Evolutionary conservation across 257 asterid genomes (phyloP).

Genomic region (Scutellaria minor): DNA sequence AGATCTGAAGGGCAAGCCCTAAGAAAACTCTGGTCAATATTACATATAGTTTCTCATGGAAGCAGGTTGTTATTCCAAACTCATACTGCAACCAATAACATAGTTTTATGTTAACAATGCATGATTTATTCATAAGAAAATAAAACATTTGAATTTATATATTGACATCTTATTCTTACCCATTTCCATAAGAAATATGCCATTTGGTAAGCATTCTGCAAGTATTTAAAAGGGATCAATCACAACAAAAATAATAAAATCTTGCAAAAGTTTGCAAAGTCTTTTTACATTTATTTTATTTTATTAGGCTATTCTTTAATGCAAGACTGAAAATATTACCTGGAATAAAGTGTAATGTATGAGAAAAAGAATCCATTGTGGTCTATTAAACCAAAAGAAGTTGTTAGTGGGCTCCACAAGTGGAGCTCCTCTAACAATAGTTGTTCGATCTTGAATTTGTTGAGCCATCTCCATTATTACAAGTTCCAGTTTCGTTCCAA

Average conservation of each 20-base stretch:
- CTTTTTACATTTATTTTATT: too few relatives aligned
- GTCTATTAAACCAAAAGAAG: slow-evolving; percentile 70
- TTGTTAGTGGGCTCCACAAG: slow-evolving; percentile 64
- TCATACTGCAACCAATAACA: slow-evolving; percentile 52
- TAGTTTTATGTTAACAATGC: neutral
- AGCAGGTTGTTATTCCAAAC: slow-evolving; percentile 59
- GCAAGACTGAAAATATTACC: slow-evolving; percentile 35
- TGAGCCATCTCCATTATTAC: slow-evolving; percentile 75
- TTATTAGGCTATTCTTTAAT: neutral
- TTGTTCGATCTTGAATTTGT: slow-evolving; percentile 57
- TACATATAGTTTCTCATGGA: slow-evolving; percentile 55
- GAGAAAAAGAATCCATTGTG: slow-evolving; percentile 65
- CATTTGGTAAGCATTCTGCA: slow-evolving; percentile 79
- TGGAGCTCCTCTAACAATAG: slow-evolving; percentile 69
- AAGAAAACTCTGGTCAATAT: slow-evolving; percentile 53
- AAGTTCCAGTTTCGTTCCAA: slow-evolving; percentile 66
- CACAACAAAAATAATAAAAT: too few relatives aligned
- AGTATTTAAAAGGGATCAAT: neutral
- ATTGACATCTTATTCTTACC: slow-evolving; percentile 42
- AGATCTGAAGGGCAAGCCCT: slow-evolving; percentile 59
- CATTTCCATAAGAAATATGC: slow-evolving; percentile 75
- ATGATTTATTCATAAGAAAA: neutral
- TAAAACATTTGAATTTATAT: neutral
- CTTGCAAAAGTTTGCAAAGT: too few relatives aligned
- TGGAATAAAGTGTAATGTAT: slow-evolving; percentile 68